Evolutionary conservation across 2,329 filamentous ascomycete species (phyloP), one percentile per base, ranked within the genome.

Genomic region (Aspergillus chevalieri): DNA sequence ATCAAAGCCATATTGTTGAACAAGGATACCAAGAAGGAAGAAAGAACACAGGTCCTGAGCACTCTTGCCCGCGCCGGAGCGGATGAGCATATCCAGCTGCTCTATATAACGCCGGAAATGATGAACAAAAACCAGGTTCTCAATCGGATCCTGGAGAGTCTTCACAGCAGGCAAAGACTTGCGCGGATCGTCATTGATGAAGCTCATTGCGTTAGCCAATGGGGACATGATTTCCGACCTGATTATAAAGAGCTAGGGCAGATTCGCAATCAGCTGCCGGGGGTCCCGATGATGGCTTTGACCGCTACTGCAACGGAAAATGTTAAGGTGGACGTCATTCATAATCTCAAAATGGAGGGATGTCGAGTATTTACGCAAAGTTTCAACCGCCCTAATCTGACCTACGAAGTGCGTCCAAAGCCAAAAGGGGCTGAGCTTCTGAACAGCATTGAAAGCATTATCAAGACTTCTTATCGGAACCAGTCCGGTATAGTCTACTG

Each of bases 181-280:
- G 92, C 94, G 14, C 83, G 93, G 22, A 82, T 98, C 44, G 93
- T 98, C 47, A 95, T 98, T 54, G 93, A 98, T 59, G 94, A 98
- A 72, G 93, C 93, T n/a, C 93, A 98, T 67, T 98, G 93, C 68
- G 92, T 98, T 22, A 97, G 93, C 68, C 91, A 98, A 74, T 98
- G 93, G 93, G 93, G 93, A 1, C 93, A 98, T 60, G 93, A 98
- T 67, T 98, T 98, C 65, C 83, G 94, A 43, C 92, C 91, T 0
- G 92, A 97, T 65, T 98, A 98, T 74, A 95, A 95, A 68, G 80
- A 81, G 26, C 76, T 98, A 3, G 89, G 91, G 24, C 78, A 83
- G 51, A 75, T 96, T 41, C 81, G 92, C 44, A 68, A 74, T 38
- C 81, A 80, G 47, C 92, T 92, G 59, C 83, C 85, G 0, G 80